These are phyloP conservation scores for Gynandropsis gynandra DNA, from an alignment of 345 rosid genomes.

Conservation along the genomic window DNA sequence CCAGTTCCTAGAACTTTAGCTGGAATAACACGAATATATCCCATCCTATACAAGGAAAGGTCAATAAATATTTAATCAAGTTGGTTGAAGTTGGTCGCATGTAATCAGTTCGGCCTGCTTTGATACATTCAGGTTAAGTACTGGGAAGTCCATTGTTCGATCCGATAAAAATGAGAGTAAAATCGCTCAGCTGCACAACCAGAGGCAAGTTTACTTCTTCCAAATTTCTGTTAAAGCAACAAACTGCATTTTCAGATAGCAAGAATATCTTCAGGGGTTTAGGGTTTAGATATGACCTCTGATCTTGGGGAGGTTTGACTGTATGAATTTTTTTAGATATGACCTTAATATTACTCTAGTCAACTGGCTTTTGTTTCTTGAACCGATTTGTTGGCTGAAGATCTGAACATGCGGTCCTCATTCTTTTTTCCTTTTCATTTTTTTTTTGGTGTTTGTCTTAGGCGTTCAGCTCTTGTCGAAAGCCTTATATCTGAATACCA, in stretches of 20 bases:
- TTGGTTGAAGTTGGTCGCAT: slow-evolving; percentile 11
- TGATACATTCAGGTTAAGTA: slow-evolving; percentile 40
- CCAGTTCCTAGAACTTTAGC: slow-evolving; percentile 69
- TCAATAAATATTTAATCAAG: slow-evolving; percentile 23
- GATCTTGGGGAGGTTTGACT: neutral
- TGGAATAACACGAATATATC: slow-evolving; percentile 84
- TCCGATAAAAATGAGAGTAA: slow-evolving; percentile 76
- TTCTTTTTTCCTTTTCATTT: slow-evolving; percentile 9
- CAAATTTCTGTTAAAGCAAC: slow-evolving; percentile 3
- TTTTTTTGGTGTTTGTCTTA: slow-evolving; percentile 29
- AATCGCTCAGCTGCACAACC: slow-evolving; percentile 39
- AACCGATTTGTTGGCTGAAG: neutral
- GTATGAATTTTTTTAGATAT: neutral
- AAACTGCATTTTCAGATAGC: slow-evolving; percentile 4
- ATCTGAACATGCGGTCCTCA: slow-evolving; percentile 4
- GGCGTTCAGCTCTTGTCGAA: slow-evolving; percentile 63
- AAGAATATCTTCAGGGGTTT: slow-evolving; percentile 12
- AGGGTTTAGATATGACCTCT: neutral
- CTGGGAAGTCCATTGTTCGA: slow-evolving; percentile 64
- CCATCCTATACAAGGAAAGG: slow-evolving; percentile 89
- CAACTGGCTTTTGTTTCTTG: slow-evolving; percentile 1
- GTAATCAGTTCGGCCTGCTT: slow-evolving; percentile 8
- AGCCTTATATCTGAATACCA: slow-evolving; percentile 58
- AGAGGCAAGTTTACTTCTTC: slow-evolving; percentile 24
- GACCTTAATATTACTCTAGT: slow-evolving; percentile 7